These are phyloP conservation scores for Trichopus zeylanicus DNA, from an alignment of 116 monocot genomes.

Conservation along the genomic window DNA sequence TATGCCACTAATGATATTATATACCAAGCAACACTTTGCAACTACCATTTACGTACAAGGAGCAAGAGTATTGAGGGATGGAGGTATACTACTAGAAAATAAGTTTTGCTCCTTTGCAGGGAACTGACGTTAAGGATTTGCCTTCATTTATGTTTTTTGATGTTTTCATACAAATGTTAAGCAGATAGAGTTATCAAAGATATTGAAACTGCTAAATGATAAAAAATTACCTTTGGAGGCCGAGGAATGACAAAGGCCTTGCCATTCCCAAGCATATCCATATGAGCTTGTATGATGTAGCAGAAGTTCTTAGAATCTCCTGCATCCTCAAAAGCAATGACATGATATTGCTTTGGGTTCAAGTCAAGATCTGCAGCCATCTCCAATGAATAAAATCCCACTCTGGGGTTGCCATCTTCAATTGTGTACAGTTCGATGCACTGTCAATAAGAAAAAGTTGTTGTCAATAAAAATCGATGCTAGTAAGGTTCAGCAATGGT, in stretches of 20 bases:
- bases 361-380: slow-evolving; percentile 83
- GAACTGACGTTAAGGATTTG: too few relatives aligned
- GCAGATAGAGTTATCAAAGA: background rate
- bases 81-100: too few relatives aligned
- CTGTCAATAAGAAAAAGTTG: slow-evolving; percentile 19
- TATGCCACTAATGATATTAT: too few relatives aligned
- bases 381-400: slow-evolving; percentile 86
- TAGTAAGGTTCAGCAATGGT: background rate
- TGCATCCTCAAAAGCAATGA: slow-evolving; percentile 77
- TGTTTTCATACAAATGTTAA: too few relatives aligned
- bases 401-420: slow-evolving; percentile 45
- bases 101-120: too few relatives aligned
- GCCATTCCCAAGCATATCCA: slow-evolving; percentile 68
- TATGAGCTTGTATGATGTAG: slow-evolving; percentile 69
- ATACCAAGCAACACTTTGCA: too few relatives aligned
- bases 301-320: slow-evolving; percentile 77
- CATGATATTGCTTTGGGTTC: slow-evolving; percentile 74
- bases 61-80: too few relatives aligned
- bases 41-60: too few relatives aligned
- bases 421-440: slow-evolving; percentile 75
- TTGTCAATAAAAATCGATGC: background rate
- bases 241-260: slow-evolving; percentile 74
- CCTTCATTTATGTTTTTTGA: too few relatives aligned
- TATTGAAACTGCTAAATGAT: background rate
- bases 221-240: slow-evolving; percentile 62